Base-by-base conservation (phyloP, 257 asterid species). In the Rehmannia glutinosa region DNA sequence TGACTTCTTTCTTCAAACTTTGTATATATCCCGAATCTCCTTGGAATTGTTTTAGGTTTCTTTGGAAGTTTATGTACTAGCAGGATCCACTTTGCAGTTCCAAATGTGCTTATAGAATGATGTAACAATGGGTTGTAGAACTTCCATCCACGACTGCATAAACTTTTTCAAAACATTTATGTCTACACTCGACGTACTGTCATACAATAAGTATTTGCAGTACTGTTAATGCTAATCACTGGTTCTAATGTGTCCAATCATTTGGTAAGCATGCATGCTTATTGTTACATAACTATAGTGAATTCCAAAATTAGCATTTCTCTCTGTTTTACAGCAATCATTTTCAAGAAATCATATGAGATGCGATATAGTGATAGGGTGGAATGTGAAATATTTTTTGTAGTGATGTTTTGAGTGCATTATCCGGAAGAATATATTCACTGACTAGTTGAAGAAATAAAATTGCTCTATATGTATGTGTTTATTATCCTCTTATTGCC, bases 341-440 rank as follows among this genome's bases (percentile, higher is more conserved):
- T 61, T 62, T n/a, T 60, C 56, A 45, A 65, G 38, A 65, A 57
- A 28, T 35, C 20, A 36, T 47, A 8, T 28, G 25, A 52, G 43
- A 61, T 62, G 35, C 53, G 36, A 33, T 33, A 33, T 9, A 39
- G 8, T 62, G 19, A 30, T 24, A 58, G 15, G 24, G 11, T 45
- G 23, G 16, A 45, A 17, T 45, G 19, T 28, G 28, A 21, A 28
- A 49, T n/a, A 24, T 42, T 20, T 72, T 36, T 50, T 43, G 5
- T 49, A n/a, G 2, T n/a, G 47, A 10, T 2, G 9, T 42, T 52
- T 43, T 41, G n/a, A n/a, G n/a, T n/a, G n/a, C n/a, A n/a, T n/a
- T n/a, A n/a, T n/a, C n/a, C n/a, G n/a, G n/a, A n/a, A n/a, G n/a
- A n/a, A n/a, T n/a, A n/a, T n/a, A n/a, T n/a, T n/a, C n/a, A n/a